A percentile compares a stretch with the other conserved stretches of the same genome.
Conservation (phyloP, 352 stramenopile genomes). For the Pythium brassicae region DNA sequence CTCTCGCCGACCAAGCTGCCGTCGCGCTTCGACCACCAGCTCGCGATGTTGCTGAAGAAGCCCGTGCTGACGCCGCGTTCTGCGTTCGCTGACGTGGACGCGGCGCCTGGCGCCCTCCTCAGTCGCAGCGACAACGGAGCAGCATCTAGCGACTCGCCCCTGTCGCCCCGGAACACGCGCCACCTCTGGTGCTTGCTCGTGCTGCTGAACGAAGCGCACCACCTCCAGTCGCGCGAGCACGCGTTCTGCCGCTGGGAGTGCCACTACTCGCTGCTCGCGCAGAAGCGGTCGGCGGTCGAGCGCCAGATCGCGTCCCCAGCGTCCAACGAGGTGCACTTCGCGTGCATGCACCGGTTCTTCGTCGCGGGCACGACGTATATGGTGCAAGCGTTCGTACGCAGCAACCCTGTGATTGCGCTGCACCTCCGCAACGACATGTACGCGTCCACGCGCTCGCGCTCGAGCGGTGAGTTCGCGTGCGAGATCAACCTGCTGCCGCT, state of each 20-base stretch:
- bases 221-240: slow-evolving; percentile 51
- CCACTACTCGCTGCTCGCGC: slow-evolving; percentile 53
- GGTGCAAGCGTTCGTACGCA: slow-evolving; percentile 30
- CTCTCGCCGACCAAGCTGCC: slow-evolving; percentile 15
- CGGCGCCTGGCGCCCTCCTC: no score
- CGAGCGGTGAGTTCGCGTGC: slow-evolving; percentile 44
- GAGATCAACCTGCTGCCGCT: slow-evolving; percentile 31
- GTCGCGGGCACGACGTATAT: slow-evolving; percentile 24
- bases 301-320: slow-evolving; percentile 9
- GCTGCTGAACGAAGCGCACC: slow-evolving; percentile 56
- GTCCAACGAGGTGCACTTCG: slow-evolving; percentile 36
- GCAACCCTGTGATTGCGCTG: slow-evolving; percentile 28
- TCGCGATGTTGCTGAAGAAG: slow-evolving; percentile 49
- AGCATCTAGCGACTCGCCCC: slow-evolving; percentile 11
- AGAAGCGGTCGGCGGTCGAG: slow-evolving; percentile 59
- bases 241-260: slow-evolving; percentile 68
- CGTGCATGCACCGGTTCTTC: slow-evolving; percentile 64
- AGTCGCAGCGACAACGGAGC: neutral
- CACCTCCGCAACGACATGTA: slow-evolving; percentile 74
- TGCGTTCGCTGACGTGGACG: slow-evolving; percentile 9
- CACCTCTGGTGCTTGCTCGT: slow-evolving; percentile 53
- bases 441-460: slow-evolving; percentile 43
- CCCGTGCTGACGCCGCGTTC: slow-evolving; percentile 38
- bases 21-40: slow-evolving; percentile 33
- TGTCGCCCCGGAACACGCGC: slow-evolving; percentile 26